Conservation (phyloP, 2,329 filamentous ascomycete genomes). For the Claviceps sorghi region DNA sequence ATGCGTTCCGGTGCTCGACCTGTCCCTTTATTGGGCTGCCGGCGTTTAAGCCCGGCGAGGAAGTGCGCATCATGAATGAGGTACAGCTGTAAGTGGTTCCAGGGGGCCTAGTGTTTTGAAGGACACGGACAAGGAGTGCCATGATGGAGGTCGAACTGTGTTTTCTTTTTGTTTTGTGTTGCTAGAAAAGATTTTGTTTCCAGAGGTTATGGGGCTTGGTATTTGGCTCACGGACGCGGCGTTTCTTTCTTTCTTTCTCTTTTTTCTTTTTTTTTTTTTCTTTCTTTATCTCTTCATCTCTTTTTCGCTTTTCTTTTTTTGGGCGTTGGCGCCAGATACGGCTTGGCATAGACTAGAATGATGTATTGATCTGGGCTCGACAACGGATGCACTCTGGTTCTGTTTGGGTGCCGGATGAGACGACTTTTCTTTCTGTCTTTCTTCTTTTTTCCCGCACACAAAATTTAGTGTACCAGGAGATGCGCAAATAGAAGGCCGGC, state of each 20-base stretch:
- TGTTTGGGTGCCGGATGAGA: too few species aligned
- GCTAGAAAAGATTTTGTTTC: not conserved
- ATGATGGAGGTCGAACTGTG: too few species aligned
- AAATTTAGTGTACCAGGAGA: too few species aligned
- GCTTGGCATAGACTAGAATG: not conserved
- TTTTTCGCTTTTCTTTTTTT: not conserved
- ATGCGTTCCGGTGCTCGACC: conserved; percentile 65
- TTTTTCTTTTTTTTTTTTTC: not conserved
- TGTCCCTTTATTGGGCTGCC: conserved; percentile 81
- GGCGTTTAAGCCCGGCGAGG: conserved; percentile 92
- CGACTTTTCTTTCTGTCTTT: too few species aligned
- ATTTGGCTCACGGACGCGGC: conserved; percentile 2
- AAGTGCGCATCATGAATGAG: conserved; percentile 77
- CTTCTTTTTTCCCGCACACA: too few species aligned
- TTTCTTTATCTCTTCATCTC: not conserved
- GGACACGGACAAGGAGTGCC: too few species aligned
- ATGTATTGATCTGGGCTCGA: not conserved
- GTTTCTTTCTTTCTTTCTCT: not conserved
- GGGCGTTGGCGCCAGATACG: not conserved
- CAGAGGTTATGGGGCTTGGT: not conserved
- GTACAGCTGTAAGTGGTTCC: conserved; percentile 50
- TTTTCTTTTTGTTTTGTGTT: not conserved
- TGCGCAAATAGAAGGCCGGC: too few species aligned
- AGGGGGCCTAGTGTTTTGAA: too few species aligned
- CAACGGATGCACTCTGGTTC: not conserved